Evolutionary conservation across 169 alveolate species (phyloP).

Genomic region (Cryptosporidium meleagridis): DNA sequence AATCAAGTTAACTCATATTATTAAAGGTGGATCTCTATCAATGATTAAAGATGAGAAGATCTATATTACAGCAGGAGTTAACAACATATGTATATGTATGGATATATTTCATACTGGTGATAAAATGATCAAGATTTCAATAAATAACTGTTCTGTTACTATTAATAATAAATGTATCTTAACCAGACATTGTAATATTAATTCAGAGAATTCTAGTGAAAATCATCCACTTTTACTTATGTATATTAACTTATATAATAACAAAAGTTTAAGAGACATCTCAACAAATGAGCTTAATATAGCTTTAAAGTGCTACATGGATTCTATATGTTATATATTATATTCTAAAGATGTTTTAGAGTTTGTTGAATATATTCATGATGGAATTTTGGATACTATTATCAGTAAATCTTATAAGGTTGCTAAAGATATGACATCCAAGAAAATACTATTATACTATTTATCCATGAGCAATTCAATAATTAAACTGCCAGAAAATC

Average conservation of each 20-base stretch:
- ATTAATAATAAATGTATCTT: constrained; percentile 53
- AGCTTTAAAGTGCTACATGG: constrained; percentile 60
- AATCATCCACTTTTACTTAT: constrained; percentile 23
- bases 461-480: constrained; percentile 33
- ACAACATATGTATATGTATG: constrained; percentile 36
- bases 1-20: constrained; percentile 25
- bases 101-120: constrained; percentile 63
- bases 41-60: constrained; percentile 45
- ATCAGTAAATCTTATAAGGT: constrained; percentile 63
- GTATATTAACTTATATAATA: constrained; percentile 27
- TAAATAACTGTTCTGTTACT: constrained; percentile 50
- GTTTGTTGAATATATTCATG: constrained; percentile 60
- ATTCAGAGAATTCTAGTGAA: background rate
- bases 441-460: constrained; percentile 12
- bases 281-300: constrained; percentile 22
- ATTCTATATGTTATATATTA: constrained; percentile 54
- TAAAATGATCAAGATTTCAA: constrained; percentile 20
- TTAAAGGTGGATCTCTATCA: constrained; percentile 63
- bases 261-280: background rate
- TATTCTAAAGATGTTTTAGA: constrained; percentile 54
- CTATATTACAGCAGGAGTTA: constrained; percentile 43
- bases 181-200: constrained; percentile 9
- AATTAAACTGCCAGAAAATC: constrained; percentile 45
- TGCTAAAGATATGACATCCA: constrained; percentile 47
- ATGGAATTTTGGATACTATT: constrained; percentile 58